phyloP scores from a whole-genome alignment of 78 protist species.

The Polysphondylium violaceum region DNA sequence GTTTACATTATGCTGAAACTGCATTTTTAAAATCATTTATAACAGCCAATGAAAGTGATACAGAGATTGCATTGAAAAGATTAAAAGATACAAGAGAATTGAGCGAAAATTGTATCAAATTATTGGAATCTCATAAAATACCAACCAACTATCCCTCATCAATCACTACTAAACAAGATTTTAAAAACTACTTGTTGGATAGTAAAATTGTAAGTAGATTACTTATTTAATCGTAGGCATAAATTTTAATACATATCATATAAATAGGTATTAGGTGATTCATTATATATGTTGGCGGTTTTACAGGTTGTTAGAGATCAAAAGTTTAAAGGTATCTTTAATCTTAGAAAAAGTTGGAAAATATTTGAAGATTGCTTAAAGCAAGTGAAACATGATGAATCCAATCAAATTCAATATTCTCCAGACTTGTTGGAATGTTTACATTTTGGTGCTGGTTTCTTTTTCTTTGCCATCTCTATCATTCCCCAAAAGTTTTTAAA shows the following conservation, averaged over 20 bases:
- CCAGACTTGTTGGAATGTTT: constrained; percentile 33
- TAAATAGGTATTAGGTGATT: constrained; percentile 62
- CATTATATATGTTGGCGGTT: constrained; percentile 63
- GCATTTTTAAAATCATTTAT: constrained; percentile 66
- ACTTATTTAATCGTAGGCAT: background rate
- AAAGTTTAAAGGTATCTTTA: constrained; percentile 60
- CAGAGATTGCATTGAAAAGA: constrained; percentile 50
- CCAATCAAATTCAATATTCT: constrained; percentile 3
- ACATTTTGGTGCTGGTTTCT: constrained; percentile 76
- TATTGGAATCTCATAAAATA: constrained; percentile 30
- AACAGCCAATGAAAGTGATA: constrained; percentile 51
- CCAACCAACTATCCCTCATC: background rate
- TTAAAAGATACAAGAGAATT: constrained; percentile 49
- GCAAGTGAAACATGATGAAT: constrained; percentile 51
- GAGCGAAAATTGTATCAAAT: constrained; percentile 31
- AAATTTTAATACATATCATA: background rate
- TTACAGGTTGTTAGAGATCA: constrained; percentile 53
- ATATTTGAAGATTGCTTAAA: constrained; percentile 54
- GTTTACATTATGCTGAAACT: constrained; percentile 58
- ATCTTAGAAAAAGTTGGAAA: constrained; percentile 81
- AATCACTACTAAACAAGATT: constrained; percentile 10
- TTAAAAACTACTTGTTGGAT: constrained; percentile 55
- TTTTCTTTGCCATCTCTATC: constrained; percentile 71
- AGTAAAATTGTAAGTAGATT: constrained; percentile 29
- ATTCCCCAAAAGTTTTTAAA: constrained; percentile 58